Conservation (phyloP, 2,329 filamentous ascomycete genomes). For the Colletotrichum sp. region DNA sequence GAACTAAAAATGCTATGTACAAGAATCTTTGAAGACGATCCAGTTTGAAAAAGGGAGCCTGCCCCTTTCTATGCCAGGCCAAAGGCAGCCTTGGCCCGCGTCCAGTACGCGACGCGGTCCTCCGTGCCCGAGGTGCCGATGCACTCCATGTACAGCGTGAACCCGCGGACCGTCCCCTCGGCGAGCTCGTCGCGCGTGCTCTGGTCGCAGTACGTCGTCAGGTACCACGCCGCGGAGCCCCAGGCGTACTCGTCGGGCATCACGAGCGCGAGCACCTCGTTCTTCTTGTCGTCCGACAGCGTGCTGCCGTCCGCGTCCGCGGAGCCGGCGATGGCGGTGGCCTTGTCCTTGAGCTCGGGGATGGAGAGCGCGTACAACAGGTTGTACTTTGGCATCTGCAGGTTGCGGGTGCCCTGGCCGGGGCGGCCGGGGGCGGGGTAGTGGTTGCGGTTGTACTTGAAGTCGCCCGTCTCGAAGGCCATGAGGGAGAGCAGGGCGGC, state of each 20-base stretch:
- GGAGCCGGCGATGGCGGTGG: constrained; percentile 31
- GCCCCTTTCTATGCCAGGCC: constrained; percentile 3
- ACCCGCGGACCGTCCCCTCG: constrained; percentile 45
- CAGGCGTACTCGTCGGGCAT: constrained; percentile 58
- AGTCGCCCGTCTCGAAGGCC: constrained; percentile 72
- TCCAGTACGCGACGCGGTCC: constrained; percentile 45
- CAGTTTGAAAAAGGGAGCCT: neutral
- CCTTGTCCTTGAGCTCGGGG: constrained; percentile 36
- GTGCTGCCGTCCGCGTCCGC: constrained; percentile 26
- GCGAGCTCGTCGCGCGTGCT: constrained; percentile 37
- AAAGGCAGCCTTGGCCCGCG: constrained; percentile 53
- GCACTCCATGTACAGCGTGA: constrained; percentile 51
- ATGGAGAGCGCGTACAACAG: constrained; percentile 51
- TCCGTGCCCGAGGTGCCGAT: constrained; percentile 40
- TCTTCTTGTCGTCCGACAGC: constrained; percentile 34
- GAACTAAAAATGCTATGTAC: neutral
- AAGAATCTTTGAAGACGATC: neutral
- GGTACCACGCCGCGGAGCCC: constrained; percentile 57
- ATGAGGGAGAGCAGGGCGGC: constrained; percentile 75
- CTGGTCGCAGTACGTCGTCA: constrained; percentile 45
- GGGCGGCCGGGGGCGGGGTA: constrained; percentile 46
- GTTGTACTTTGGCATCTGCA: constrained; percentile 54
- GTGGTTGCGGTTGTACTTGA: constrained; percentile 75
- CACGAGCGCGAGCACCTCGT: constrained; percentile 49
- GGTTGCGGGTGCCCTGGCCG: constrained; percentile 73